Evolutionary conservation across 2,329 filamentous ascomycete species (phyloP).

Genomic region (Leptosphaerulina australis): DNA sequence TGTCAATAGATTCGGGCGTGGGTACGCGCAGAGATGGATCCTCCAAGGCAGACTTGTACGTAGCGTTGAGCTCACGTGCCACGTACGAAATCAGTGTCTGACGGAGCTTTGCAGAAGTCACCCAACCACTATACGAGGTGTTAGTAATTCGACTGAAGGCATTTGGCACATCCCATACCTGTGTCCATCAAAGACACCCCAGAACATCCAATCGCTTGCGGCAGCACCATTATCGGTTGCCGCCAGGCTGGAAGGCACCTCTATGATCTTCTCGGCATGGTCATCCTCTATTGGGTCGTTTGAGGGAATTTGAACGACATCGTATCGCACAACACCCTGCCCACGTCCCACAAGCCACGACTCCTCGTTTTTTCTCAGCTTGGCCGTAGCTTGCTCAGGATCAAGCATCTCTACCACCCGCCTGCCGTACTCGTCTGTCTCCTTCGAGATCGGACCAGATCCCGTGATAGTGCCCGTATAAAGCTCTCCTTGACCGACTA

Average conservation of each 20-base stretch:
- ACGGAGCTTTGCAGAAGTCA: slow-evolving; percentile 92
- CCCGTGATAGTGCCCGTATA: slow-evolving; percentile 86
- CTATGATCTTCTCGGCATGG: slow-evolving; percentile 96
- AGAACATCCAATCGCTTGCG: slow-evolving; percentile 97
- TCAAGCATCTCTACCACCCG: slow-evolving; percentile 96
- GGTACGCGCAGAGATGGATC: slow-evolving; percentile 67
- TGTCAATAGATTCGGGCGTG: slow-evolving; percentile 79
- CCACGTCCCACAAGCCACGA: slow-evolving; percentile 90
- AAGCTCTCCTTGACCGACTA: slow-evolving; percentile 88
- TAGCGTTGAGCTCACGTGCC: slow-evolving; percentile 87
- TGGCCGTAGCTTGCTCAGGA: slow-evolving; percentile 89
- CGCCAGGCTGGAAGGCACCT: slow-evolving; percentile 71
- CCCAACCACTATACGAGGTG: slow-evolving; percentile 75
- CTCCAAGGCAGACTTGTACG: slow-evolving; percentile 76
- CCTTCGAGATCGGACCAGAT: slow-evolving; percentile 85
- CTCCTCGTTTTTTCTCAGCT: slow-evolving; percentile 86
- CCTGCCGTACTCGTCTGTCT: slow-evolving; percentile 80
- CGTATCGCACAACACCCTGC: slow-evolving; percentile 90
- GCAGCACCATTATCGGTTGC: slow-evolving; percentile 61
- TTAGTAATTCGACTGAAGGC: not conserved
- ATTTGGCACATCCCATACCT: slow-evolving; percentile 60
- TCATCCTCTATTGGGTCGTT: slow-evolving; percentile 99
- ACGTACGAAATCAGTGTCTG: slow-evolving; percentile 93
- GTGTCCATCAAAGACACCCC: slow-evolving; percentile 98
- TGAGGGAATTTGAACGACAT: slow-evolving; percentile 73